Evolutionary conservation across 371 early-diverging fungal species (phyloP).

Genomic region (Mortierella sp.): DNA sequence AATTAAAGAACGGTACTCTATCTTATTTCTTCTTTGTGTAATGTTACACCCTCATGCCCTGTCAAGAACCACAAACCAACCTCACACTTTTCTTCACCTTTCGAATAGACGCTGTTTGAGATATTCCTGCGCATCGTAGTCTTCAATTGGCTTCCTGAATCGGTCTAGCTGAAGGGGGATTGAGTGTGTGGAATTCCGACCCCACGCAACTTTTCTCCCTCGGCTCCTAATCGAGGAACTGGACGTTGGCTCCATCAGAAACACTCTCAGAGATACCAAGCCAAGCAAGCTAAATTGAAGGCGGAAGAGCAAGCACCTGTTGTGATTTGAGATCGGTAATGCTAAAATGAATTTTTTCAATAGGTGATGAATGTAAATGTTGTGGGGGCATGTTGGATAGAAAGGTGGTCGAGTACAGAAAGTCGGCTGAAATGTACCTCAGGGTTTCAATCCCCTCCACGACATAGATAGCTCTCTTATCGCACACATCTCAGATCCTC

Average conservation of each 20-base stretch:
- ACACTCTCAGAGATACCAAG: conserved; percentile 4
- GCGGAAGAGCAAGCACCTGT: neutral
- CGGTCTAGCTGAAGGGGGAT: neutral
- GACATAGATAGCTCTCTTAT: too few relatives aligned
- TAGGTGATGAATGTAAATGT: too few relatives aligned
- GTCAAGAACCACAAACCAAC: neutral
- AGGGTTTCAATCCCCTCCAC: too few relatives aligned
- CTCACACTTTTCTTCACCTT: neutral
- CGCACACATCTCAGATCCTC: too few relatives aligned
- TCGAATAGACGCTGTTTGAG: neutral
- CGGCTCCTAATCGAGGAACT: conserved; percentile 1
- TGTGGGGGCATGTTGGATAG: too few relatives aligned
- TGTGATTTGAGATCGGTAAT: neutral
- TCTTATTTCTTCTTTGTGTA: neutral
- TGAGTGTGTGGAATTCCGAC: conserved; percentile 3
- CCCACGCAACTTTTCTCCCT: conserved; percentile 12
- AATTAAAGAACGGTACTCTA: neutral
- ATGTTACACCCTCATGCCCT: too few relatives aligned
- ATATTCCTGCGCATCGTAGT: neutral
- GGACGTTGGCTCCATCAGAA: conserved; percentile 6
- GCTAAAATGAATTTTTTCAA: neutral
- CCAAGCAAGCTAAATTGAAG: neutral
- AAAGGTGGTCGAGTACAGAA: too few relatives aligned
- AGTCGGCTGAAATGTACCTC: too few relatives aligned
- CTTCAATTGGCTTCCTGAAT: neutral